Conservation (phyloP, 2,329 filamentous ascomycete genomes). For the Aspergillus brasiliensis region DNA sequence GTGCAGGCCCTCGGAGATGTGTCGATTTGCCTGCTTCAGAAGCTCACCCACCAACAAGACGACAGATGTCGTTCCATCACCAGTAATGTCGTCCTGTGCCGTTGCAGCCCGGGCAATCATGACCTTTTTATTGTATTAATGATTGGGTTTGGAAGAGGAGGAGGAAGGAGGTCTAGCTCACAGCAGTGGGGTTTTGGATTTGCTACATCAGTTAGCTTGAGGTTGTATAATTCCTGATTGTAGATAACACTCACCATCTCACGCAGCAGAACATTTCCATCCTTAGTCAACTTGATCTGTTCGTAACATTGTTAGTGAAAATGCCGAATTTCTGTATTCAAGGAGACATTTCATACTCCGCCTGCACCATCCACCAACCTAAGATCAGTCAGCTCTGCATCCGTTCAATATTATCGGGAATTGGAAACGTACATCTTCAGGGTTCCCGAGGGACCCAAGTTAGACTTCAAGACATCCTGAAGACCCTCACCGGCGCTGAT, state of each 20-base stretch:
- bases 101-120: conserved; percentile 83
- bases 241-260: conserved; percentile 59
- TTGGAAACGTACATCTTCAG: conserved; percentile 77
- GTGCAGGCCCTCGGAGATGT: conserved; percentile 95
- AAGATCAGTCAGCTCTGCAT: conserved; percentile 32
- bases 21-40: conserved; percentile 93
- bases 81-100: conserved; percentile 96
- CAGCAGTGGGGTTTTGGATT: conserved; percentile 98
- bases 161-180: conserved; percentile 44
- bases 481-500: conserved; percentile 93
- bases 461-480: conserved; percentile 93
- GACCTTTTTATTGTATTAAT: conserved; percentile 47
- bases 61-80: conserved; percentile 95
- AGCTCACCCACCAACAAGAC: conserved; percentile 95
- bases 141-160: conserved; percentile 2
- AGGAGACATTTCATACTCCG: conserved; percentile 47
- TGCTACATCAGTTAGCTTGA: conserved; percentile 56
- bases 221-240: background rate
- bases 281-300: conserved; percentile 98
- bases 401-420: background rate
- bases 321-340: conserved; percentile 8
- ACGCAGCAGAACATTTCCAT: conserved; percentile 81
- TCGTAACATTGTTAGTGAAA: conserved; percentile 25
- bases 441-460: conserved; percentile 88
- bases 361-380: conserved; percentile 66